These are phyloP conservation scores for Hypoxylon sp. DNA, from an alignment of 2,329 filamentous ascomycete species.

Conservation along the genomic window DNA sequence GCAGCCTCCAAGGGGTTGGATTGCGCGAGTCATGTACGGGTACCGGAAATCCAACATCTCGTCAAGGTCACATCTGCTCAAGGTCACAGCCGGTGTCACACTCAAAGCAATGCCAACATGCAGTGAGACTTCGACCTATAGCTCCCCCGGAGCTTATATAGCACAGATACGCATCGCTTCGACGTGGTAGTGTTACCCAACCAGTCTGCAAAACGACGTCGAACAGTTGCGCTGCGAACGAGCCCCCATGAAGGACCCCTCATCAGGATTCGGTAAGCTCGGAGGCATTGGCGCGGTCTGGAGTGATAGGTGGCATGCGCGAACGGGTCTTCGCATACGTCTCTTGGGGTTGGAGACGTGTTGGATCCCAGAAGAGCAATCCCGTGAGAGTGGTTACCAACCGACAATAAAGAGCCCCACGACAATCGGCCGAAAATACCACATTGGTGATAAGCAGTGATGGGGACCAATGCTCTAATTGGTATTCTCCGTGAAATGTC, in stretches of 20 bases:
- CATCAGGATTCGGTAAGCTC: background rate
- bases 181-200: slow-evolving; percentile 6
- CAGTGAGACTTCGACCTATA: slow-evolving; percentile 1
- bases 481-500: no score
- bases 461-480: background rate
- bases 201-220: slow-evolving; percentile 1
- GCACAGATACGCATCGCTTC: background rate
- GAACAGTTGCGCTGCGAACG: background rate
- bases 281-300: no score
- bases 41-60: background rate
- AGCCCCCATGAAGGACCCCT: background rate
- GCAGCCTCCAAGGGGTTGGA: background rate
- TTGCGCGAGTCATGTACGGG: slow-evolving; percentile 8
- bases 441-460: slow-evolving; percentile 1
- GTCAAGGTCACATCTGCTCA: background rate
- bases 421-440: no score
- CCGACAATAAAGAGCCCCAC: background rate
- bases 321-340: slow-evolving; percentile 1
- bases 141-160: no score
- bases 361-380: background rate
- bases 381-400: slow-evolving; percentile 13
- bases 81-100: slow-evolving; percentile 6
- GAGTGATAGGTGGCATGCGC: background rate
- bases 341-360: slow-evolving; percentile 10
- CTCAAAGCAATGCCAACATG: slow-evolving; percentile 1